Evolutionary conservation across 106 monocot species (phyloP).

Genomic region (Acanthochlamys bracteata): DNA sequence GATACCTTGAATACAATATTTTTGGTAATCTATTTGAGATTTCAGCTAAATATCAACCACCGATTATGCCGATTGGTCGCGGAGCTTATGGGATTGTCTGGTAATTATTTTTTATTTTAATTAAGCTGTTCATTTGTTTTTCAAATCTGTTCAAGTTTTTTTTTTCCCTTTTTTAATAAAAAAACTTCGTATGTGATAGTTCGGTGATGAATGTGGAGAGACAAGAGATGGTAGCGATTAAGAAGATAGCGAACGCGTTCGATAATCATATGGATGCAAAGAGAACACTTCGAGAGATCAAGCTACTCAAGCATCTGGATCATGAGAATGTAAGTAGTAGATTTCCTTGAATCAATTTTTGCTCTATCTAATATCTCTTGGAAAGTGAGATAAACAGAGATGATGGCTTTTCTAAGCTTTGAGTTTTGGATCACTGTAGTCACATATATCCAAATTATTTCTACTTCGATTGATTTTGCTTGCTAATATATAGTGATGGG

Average conservation of each 20-base stretch:
- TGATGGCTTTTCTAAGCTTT: too few species aligned
- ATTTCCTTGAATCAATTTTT: too few species aligned
- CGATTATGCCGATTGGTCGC: constrained; percentile 91
- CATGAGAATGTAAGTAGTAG: constrained; percentile 55
- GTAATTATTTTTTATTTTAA: constrained; percentile 20
- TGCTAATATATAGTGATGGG: too few species aligned
- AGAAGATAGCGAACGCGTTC: constrained; percentile 80
- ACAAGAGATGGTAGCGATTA: constrained; percentile 62
- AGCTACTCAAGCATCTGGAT: constrained; percentile 61
- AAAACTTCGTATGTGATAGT: constrained; percentile 11
- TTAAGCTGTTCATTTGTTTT: background rate
- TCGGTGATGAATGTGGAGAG: constrained; percentile 59
- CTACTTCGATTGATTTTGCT: too few species aligned
- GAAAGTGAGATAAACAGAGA: too few species aligned
- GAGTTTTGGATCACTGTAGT: too few species aligned
- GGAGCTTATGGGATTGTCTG: constrained; percentile 98
- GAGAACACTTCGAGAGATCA: constrained; percentile 71
- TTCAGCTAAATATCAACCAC: constrained; percentile 76
- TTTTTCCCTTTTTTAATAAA: background rate
- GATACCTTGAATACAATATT: constrained; percentile 74
- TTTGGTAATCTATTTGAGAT: constrained; percentile 84
- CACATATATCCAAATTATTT: too few species aligned
- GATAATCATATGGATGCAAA: constrained; percentile 82
- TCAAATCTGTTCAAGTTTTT: background rate
- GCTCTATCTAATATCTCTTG: too few species aligned